These are phyloP conservation scores for Peronospora belbahrii DNA, from an alignment of 352 stramenopile genomes.

Conservation along the genomic window DNA sequence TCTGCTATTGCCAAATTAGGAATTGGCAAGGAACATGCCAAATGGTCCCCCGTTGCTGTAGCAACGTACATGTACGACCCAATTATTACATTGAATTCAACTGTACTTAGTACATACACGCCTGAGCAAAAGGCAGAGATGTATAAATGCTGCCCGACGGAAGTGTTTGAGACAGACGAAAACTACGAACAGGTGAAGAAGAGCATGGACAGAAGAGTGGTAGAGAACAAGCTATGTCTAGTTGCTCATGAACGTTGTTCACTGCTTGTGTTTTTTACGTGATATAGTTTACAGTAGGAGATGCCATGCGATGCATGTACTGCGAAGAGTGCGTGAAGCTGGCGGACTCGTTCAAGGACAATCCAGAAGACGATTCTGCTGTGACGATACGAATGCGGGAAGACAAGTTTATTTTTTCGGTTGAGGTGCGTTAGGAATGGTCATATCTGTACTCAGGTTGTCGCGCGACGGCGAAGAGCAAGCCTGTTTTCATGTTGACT, in stretches of 20 bases:
- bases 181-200: conserved; percentile 67
- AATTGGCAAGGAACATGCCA: conserved; percentile 95
- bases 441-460: too few species aligned
- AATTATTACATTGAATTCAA: conserved; percentile 87
- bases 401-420: conserved; percentile 95
- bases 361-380: conserved; percentile 92
- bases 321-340: conserved; percentile 93
- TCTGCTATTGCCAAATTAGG: conserved; percentile 92
- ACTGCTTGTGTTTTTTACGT: background rate
- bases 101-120: conserved; percentile 88
- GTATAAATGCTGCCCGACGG: conserved; percentile 91
- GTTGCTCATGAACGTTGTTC: conserved; percentile 3
- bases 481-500: conserved; percentile 3
- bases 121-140: conserved; percentile 93
- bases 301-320: conserved; percentile 88
- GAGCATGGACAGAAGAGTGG: background rate
- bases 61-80: conserved; percentile 91
- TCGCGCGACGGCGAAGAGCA: background rate
- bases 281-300: conserved; percentile 45
- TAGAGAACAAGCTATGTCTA: background rate
- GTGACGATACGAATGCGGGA: conserved; percentile 84
- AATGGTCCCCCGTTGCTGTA: conserved; percentile 94
- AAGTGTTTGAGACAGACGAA: conserved; percentile 92
- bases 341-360: conserved; percentile 90
- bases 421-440: conserved; percentile 76